Base-by-base conservation (phyloP, 1,284 basidiomycete genomes). In the Cryptococcus amylolentus region DNA sequence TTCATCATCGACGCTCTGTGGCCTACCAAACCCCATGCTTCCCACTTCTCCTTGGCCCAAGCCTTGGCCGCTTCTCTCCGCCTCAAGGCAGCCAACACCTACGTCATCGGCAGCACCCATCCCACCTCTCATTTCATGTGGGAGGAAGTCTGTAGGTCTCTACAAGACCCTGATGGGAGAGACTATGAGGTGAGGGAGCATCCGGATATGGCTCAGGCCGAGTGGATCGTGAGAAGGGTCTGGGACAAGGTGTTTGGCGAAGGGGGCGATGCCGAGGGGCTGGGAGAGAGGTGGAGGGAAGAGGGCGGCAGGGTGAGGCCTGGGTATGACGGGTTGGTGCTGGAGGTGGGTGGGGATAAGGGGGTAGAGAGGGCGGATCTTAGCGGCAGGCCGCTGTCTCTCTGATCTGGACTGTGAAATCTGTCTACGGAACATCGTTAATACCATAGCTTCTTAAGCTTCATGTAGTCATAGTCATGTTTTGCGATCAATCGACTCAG, bases 1-100 rank as follows among this genome's bases (percentile, higher is more conserved):
- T 65, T 78, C 38, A 67, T 79, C 31, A 66, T 78, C 45, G 77
- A 79, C 63, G 64, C 69, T 18, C 67, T 79, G 7, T 75, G 70
- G 63, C 71, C 74, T 3, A 47, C 72, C 16, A 49, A 63, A 38
- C 51, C 62, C 0, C 76, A 78, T 54, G 52, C 67, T 4, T 74
- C 71, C 3, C 77, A 79, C 57, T 72, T 75, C 46, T 70, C 69
- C 18, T 66, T 77, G 55, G 52, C 65, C 4, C 68, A 77, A 58
- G 73, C 77, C 3, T 63, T 78, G 40, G 52, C 51, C 5, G 63
- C 71, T 27, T 64, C 73, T 12, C 57, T 73, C 23, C 62, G 68
- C 5, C 52, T 78, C 28, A 60, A 66, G 35, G 64, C 77, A 3
- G 16, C 43, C 6, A 63, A 62, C 40, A 78, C 77, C n/a, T 75